phyloP scores from a whole-genome alignment of 108 stramenopile species.

The Nitzschia sp. region DNA sequence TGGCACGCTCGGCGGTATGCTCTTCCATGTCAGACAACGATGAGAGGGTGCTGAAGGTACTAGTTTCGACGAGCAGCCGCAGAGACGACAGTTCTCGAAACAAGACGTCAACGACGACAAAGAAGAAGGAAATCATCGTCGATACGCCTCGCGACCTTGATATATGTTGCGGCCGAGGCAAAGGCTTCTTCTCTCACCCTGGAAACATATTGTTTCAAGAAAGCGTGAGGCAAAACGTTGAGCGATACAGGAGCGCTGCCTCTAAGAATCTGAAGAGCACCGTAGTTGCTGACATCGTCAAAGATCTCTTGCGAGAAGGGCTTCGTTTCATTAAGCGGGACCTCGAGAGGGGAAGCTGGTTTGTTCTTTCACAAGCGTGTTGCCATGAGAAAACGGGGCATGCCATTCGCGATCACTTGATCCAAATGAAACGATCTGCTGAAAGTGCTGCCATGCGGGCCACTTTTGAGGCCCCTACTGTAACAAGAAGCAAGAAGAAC shows the following conservation, averaged over 20 bases:
- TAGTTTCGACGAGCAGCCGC: no score
- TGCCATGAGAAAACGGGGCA: constrained; percentile 41
- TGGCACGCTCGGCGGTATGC: no score
- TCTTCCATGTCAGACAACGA: no score
- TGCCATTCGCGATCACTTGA: constrained; percentile 33
- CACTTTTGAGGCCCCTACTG: no score
- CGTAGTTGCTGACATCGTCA: constrained; percentile 30
- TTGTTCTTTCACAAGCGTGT: constrained; percentile 10
- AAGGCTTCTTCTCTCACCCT: constrained; percentile 23
- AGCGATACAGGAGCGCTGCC: constrained; percentile 20
- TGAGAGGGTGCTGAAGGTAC: no score
- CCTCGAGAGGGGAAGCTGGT: constrained; percentile 18
- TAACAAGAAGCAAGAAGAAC: no score
- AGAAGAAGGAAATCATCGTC: no score
- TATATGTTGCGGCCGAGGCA: constrained; percentile 52
- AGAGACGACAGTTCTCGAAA: not conserved
- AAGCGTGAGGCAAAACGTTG: constrained; percentile 17
- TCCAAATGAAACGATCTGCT: not conserved
- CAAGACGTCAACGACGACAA: not conserved
- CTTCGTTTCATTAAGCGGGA: constrained; percentile 31
- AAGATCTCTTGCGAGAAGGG: constrained; percentile 14
- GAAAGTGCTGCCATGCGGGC: no score
- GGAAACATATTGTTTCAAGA: constrained; percentile 41
- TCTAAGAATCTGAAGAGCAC: constrained; percentile 16
- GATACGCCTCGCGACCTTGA: constrained; percentile 17